Evolutionary conservation across 129 eudicot species (phyloP), one percentile per base, ranked within the genome.

Genomic region (Silybum marianum): DNA sequence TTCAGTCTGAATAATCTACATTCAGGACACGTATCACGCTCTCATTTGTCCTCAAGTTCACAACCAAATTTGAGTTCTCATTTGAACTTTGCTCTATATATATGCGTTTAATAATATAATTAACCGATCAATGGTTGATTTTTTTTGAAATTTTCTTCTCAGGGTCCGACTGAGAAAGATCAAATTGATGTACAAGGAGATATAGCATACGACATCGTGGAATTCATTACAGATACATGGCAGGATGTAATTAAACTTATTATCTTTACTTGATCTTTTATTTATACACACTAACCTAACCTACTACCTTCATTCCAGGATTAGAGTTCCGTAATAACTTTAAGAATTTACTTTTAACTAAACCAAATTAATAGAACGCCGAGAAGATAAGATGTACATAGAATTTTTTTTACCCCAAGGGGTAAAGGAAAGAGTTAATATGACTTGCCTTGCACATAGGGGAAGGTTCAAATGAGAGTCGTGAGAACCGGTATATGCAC

Each of bases 141-240:
- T n/a, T 46, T 40, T 7, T 51, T 46, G 66, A 58, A 73, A 60
- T 12, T 72, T 48, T 84, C 82, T 42, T 81, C 34, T 34, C 84
- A 96, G 99, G 99, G 99, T 6, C 99, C 98, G 72, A 96, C 99
- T 3, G 98, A 96, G 86, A 93, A 95, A 90, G 99, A 96, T 86
- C 98, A 96, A 78, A 91, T 96, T 83, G 99, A 96, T 79, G 99
- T 96, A 80, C 99, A 96, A 87, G 99, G 99, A 75, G 99, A 96
- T 85, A 96, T 96, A 65, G 84, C 97, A 68, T 96, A 87, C 21
- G 99, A 96, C 67, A 86, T 96, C 38, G 98, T 93, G 89, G 99
- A 96, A 73, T 96, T 96, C 82, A 85, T 96, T 26, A 93, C 98
- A 60, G 95, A 96, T 23, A 96, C 97, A 69, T 96, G 99, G 99